Evolutionary conservation across 345 rosid genomes (phyloP), one percentile per base, ranked within the genome.

Genomic region (Turnera subulata): DNA sequence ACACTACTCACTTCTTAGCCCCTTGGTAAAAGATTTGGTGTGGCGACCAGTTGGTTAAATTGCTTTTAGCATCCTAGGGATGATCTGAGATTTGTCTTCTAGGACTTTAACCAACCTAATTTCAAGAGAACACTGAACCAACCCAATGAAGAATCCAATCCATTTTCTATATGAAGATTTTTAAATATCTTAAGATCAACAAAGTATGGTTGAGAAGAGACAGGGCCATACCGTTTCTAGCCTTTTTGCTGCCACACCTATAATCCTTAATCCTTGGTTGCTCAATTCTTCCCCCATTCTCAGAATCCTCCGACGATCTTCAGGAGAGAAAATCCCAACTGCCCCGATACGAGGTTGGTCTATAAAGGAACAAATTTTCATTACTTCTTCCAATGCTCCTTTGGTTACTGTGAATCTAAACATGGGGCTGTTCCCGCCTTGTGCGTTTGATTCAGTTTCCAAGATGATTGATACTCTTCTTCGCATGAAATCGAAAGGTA

Each of bases 331-430:
- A 44, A 59, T 17, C 25, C 53, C 58, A 15, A 69, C 25, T 16
- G 61, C 51, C 54, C 76, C 73, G 26, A 20, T 56, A 56, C 67
- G 82, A 24, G 61, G 35, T 40, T 61, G 52, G 14, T 80, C 84
- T 23, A 80, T 71, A 50, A 71, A 73, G n/a, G 84, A 78, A 58
- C 88, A 85, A 44, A 80, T 82, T 67, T 75, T 80, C 66, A 80
- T 50, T 49, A 85, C 81, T 66, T 85, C 86, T 77, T 85, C 88
- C 56, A 82, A 51, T 37, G 92, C 92, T 49, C 92, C 88, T 73
- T 85, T 85, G 11, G 88, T 82, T 46, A 78, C 53, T 70, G 80
- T 69, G 64, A 65, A 59, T 54, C 74, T 72, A 11, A 69, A 68
- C 8, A 26, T 17, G 40, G 58, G 69, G 24, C 55, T 46, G 45